These are phyloP conservation scores for Solanum appendiculatum DNA, from an alignment of 257 asterid species.

Conservation along the genomic window DNA sequence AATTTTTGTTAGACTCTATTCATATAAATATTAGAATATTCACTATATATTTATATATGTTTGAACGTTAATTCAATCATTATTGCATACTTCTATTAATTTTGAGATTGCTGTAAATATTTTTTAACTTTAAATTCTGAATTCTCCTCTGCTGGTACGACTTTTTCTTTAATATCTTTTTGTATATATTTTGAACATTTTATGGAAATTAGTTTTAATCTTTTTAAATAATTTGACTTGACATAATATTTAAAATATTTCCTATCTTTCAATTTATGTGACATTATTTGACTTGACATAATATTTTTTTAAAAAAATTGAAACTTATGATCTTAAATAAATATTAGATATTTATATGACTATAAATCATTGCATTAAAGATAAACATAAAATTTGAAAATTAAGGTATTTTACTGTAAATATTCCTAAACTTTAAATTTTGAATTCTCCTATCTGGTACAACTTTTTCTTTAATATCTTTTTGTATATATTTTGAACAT, in stretches of 20 bases:
- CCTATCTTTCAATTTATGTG: too few relatives aligned
- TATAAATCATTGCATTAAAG: too few relatives aligned
- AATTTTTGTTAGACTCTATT: neutral
- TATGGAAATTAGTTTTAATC: neutral
- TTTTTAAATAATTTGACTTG: neutral
- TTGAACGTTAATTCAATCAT: neutral
- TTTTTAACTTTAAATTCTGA: neutral
- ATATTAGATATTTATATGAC: too few relatives aligned
- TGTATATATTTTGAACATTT: neutral
- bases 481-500: neutral
- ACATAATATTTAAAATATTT: too few relatives aligned
- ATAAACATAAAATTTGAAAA: too few relatives aligned
- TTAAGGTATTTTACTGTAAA: too few relatives aligned
- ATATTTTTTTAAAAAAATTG: too few relatives aligned
- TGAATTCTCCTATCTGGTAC: neutral
- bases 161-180: neutral
- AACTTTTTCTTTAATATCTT: neutral
- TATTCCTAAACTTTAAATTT: neutral
- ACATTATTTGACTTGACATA: too few relatives aligned
- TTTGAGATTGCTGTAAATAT: neutral
- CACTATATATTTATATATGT: neutral
- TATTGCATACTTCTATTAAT: neutral
- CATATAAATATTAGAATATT: neutral
- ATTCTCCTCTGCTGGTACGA: neutral
- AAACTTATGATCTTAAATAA: too few relatives aligned